Conservation (phyloP, 345 rosid genomes). For the Xanthoceras sorbifolium region DNA sequence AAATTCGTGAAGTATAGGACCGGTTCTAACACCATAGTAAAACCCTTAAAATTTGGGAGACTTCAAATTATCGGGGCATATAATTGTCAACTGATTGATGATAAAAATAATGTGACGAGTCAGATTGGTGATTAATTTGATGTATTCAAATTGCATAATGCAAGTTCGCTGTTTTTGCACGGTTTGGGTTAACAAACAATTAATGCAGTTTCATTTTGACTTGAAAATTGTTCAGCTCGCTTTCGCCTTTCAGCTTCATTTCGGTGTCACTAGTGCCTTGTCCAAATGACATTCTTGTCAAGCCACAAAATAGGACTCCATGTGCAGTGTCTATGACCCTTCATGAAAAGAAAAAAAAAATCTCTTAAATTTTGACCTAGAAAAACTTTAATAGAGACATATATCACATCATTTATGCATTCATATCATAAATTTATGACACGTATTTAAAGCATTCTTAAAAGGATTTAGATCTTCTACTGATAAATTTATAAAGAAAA, state of each 20-base stretch:
- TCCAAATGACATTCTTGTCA: background rate
- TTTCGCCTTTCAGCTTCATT: background rate
- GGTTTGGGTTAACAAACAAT: background rate
- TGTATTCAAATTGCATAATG: background rate
- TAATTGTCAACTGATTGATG: background rate
- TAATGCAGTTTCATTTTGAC: background rate
- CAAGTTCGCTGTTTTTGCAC: background rate
- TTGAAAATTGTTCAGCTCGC: background rate
- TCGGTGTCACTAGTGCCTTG: background rate
- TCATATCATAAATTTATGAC: too few relatives aligned
- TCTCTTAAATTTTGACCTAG: too few relatives aligned
- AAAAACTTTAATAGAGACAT: too few relatives aligned
- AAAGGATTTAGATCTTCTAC: too few relatives aligned
- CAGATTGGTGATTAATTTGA: background rate
- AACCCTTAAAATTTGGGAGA: background rate
- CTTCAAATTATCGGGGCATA: background rate
- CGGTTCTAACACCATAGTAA: background rate
- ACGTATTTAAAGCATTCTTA: too few relatives aligned
- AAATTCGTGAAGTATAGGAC: too few relatives aligned
- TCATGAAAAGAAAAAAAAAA: too few relatives aligned
- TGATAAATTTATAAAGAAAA: too few relatives aligned
- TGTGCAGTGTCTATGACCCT: background rate
- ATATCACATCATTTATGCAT: too few relatives aligned
- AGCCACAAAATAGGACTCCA: background rate
- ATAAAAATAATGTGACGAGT: background rate